phyloP scores from a whole-genome alignment of 306 rosid genomes.

The Crotalaria pallida region DNA sequence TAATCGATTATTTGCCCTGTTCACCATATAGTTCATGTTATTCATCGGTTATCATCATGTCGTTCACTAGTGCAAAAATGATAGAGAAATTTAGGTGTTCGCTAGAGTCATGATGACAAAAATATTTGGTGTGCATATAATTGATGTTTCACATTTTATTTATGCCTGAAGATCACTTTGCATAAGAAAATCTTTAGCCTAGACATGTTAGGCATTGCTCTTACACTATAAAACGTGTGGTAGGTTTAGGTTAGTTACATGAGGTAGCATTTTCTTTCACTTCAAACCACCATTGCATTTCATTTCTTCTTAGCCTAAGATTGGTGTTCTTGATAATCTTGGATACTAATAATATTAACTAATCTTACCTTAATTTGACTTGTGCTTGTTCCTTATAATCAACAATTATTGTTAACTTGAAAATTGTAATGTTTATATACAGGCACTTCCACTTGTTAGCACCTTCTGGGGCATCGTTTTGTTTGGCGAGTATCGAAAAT shows the following conservation, averaged over 20 bases:
- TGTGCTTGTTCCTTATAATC: neutral
- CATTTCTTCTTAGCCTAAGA: too few relatives aligned
- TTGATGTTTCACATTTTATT: neutral
- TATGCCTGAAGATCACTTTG: neutral
- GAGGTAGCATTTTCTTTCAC: neutral
- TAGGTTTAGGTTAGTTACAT: too few relatives aligned
- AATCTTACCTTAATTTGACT: neutral
- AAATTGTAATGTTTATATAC: conserved; percentile 22
- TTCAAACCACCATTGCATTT: too few relatives aligned
- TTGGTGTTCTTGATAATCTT: neutral
- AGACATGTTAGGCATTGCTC: neutral
- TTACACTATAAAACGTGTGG: too few relatives aligned
- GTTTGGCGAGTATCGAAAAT: conserved; percentile 89
- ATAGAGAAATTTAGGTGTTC: too few relatives aligned
- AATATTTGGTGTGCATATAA: too few relatives aligned
- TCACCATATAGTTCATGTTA: too few relatives aligned
- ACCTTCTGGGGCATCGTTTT: conserved; percentile 81
- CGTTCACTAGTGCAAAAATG: too few relatives aligned
- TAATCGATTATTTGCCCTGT: too few relatives aligned
- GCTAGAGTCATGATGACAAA: too few relatives aligned
- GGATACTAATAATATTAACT: neutral
- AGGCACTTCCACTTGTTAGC: conserved; percentile 98
- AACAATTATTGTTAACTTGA: neutral
- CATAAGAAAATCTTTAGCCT: neutral
- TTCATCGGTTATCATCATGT: too few relatives aligned